A percentile compares a stretch with the other conserved stretches of the same genome.
phyloP scores from a whole-genome alignment of 768 basidiomycete genomes.

The Mycena chlorophos region DNA sequence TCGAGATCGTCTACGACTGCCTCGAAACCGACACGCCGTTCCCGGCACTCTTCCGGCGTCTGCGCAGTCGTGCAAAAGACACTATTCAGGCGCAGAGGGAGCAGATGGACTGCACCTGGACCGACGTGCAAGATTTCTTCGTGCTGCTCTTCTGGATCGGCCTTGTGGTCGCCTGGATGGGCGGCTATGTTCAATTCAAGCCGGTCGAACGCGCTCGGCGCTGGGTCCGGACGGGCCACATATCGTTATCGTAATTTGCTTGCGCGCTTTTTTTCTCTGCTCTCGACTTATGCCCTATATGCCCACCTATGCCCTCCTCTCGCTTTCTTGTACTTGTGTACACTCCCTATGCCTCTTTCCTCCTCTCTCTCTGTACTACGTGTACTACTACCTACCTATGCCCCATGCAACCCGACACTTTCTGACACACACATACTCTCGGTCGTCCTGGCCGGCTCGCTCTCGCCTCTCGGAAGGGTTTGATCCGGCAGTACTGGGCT shows the following conservation, averaged over 20 bases:
- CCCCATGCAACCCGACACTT: no score
- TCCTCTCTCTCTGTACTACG: no score
- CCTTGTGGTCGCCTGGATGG: not conserved
- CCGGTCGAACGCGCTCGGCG: conserved; percentile 18
- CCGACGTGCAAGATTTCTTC: conserved; percentile 9
- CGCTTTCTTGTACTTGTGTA: conserved; percentile 9
- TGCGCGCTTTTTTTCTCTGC: not conserved
- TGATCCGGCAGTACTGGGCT: not conserved
- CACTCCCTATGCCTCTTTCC: no score
- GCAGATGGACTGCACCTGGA: conserved; percentile 3
- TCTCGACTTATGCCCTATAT: not conserved
- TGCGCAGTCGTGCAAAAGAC: not conserved
- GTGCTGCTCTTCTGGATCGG: conserved; percentile 15
- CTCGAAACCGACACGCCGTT: conserved; percentile 18
- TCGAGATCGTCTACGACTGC: conserved; percentile 10
- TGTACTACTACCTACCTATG: no score
- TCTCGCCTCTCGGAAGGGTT: no score
- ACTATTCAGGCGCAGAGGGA: not conserved
- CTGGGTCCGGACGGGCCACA: conserved; percentile 19
- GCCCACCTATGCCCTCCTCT: not conserved
- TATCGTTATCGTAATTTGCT: conserved; percentile 11
- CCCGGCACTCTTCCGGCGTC: conserved; percentile 9
- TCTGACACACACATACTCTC: no score
- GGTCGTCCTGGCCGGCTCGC: no score
- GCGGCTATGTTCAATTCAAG: conserved; percentile 10